These are phyloP conservation scores for Carallia brachiata DNA, from an alignment of 345 rosid species.

Conservation along the genomic window DNA sequence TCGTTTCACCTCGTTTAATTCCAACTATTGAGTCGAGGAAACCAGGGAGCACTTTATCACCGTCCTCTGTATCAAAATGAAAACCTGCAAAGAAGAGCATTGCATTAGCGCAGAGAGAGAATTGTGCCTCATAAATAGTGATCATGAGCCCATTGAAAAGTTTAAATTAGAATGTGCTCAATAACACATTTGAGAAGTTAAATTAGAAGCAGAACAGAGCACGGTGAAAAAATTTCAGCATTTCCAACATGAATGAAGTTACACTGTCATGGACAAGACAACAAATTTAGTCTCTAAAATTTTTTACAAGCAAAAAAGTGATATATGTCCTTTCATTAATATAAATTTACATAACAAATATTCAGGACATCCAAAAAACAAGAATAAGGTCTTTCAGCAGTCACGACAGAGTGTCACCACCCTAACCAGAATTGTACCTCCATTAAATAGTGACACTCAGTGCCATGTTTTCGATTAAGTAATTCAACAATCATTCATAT, in stretches of 20 bases:
- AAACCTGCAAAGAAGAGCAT: constrained; percentile 49
- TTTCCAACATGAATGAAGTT: too few relatives aligned
- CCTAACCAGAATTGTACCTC: too few relatives aligned
- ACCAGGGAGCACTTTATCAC: constrained; percentile 75
- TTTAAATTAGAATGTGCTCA: neutral
- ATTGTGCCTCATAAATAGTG: neutral
- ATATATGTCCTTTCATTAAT: neutral
- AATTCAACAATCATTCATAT: too few relatives aligned
- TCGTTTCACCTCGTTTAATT: constrained; percentile 69
- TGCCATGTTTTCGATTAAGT: too few relatives aligned
- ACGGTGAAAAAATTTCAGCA: too few relatives aligned
- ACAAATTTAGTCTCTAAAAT: too few relatives aligned
- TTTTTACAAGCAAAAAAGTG: neutral
- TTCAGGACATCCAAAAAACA: too few relatives aligned
- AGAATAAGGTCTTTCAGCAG: too few relatives aligned
- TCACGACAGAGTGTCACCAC: too few relatives aligned
- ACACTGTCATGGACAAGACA: too few relatives aligned
- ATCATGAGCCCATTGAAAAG: neutral
- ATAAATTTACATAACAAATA: too few relatives aligned
- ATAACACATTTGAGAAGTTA: neutral
- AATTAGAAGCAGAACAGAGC: neutral
- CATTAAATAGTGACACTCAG: neutral
- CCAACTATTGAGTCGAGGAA: constrained; percentile 74
- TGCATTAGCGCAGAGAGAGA: neutral
- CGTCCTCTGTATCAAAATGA: constrained; percentile 88